Base-by-base conservation (phyloP, 2,329 filamentous ascomycete genomes). In the Hypoxylon rubiginosum region DNA sequence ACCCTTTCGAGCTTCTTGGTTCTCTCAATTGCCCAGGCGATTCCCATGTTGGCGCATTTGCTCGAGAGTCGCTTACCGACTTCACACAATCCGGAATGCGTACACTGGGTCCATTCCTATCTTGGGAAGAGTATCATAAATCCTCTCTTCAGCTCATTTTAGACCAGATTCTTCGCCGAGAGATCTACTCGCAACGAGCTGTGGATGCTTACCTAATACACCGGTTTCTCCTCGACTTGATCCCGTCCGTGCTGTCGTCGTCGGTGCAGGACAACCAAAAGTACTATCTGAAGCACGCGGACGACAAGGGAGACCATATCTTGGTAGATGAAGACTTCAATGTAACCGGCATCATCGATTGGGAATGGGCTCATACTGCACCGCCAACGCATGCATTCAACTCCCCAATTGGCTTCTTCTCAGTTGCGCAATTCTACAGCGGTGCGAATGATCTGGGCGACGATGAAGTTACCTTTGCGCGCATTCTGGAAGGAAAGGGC, bases 281-380 rank as follows among this genome's bases (percentile, higher is more conserved):
- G 24, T 85, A 80, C 71, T 84, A 80, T 60, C 71, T 86, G 8
- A 84, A 82, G 66, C 82, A 85, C 66, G 74, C 75, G 4, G 81
- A 85, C 60, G 82, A 85, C 65, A 85, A 84, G 68, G 82, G 81
- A 2, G 82, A 84, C 56, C 82, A 85, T 51, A 78, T 86, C 13
- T 73, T 86, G 0, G 79, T 81, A 1, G 80, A 86, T 62, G 76
- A 82, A 3, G 51, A 82, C 7, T 82, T 76, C 62, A 81, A 83
- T 60, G 79, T 86, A 34, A 84, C 80, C 5, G 82, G 81, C 0
- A 81, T 86, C 32, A 81, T 85, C 56, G 82, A 85, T 66, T 85
- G 78, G 79, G 75, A 78, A 49, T 78, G 73, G 76, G 77, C 78
- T n/a, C 67, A 78, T 30, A 78, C 76, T 4, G 77, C 75, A 17